Base-by-base conservation (phyloP, 1,284 basidiomycete genomes). In the Waitea zeae region DNA sequence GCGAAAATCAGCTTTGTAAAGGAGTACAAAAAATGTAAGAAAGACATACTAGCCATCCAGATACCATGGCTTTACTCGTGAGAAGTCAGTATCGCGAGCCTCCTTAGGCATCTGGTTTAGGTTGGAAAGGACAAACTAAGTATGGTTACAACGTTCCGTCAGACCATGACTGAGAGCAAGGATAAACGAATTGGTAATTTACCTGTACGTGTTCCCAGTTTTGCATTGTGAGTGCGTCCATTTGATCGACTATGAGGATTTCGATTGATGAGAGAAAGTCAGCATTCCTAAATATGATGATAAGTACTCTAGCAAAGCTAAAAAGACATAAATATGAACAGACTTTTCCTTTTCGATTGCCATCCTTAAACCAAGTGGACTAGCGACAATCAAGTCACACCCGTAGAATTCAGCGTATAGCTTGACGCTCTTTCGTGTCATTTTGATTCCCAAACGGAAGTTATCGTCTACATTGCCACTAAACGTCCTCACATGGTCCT, bases 131-230 rank as follows among this genome's bases (percentile, higher is more conserved):
- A 95, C 70, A 50, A 87, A 95, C 87, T 96, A 30, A n/a, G 26
- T 20, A 7, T 30, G 36, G 34, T n/a, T n/a, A n/a, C n/a, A n/a
- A n/a, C n/a, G n/a, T n/a, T n/a, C n/a, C n/a, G n/a, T n/a, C n/a
- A n/a, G n/a, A n/a, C n/a, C 11, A 17, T 30, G 6, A 30, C 6
- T 17, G 29, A 17, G 14, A 6, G 29, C 6, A 11, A 6, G 15
- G 29, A 30, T 14, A 30, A 38, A 12, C 19, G 15, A 30, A 30
- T 6, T 6, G 15, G 29, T 30, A 15, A 9, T 30, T 14, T 45
- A 84, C 89, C 63, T 92, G 82, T 12, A 93, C 67, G 51, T 98
- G 93, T 35, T 97, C 90, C 95, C 95, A 98, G 49, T 98, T 98
- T 59, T 98, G 93, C 95, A 98, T 98, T 5, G 75, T 69, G 50